A percentile compares a stretch with the other conserved stretches of the same genome.
These are phyloP conservation scores for Dispira simplex DNA, from an alignment of 192 early-diverging fungal species.

Conservation along the genomic window DNA sequence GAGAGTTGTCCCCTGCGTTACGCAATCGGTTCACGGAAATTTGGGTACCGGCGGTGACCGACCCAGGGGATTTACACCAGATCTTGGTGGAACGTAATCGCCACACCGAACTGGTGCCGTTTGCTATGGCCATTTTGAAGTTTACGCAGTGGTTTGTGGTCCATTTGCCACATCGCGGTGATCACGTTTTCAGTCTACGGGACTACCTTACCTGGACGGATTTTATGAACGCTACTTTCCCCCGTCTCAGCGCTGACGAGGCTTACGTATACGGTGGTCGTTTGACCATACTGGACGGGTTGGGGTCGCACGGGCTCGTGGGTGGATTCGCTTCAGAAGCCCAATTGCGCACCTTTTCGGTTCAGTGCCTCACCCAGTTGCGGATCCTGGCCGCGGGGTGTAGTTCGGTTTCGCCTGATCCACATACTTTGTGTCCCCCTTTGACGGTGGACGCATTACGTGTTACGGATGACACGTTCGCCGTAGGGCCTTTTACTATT, in stretches of 20 bases:
- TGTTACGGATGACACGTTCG: conserved; percentile 29
- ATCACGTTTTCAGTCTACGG: conserved; percentile 53
- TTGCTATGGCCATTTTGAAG: conserved; percentile 47
- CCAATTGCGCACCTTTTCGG: conserved; percentile 31
- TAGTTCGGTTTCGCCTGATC: conserved; percentile 10
- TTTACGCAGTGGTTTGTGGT: conserved; percentile 65
- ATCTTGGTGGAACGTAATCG: conserved; percentile 42
- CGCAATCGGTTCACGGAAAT: conserved; percentile 97
- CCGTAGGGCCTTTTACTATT: conserved; percentile 72
- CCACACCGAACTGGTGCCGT: conserved; percentile 19
- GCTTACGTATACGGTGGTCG: conserved; percentile 79
- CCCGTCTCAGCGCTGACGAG: conserved; percentile 24
- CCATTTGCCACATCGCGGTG: conserved; percentile 10
- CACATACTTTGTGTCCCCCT: background rate
- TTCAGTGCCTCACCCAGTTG: conserved; percentile 28
- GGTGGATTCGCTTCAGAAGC: conserved; percentile 30
- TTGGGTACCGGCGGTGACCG: conserved; percentile 82
- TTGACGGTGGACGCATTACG: conserved; percentile 9
- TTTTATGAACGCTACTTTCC: conserved; percentile 49
- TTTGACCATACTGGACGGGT: conserved; percentile 78
- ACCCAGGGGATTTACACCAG: conserved; percentile 51
- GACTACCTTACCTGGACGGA: conserved; percentile 90
- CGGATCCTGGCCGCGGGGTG: conserved; percentile 22
- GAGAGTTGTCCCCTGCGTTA: conserved; percentile 92
- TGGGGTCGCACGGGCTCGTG: conserved; percentile 66